A percentile compares a stretch with the other conserved stretches of the same genome.
These are phyloP conservation scores for Eimeria mitis DNA, from an alignment of 169 alveolate genomes.

Conservation along the genomic window DNA sequence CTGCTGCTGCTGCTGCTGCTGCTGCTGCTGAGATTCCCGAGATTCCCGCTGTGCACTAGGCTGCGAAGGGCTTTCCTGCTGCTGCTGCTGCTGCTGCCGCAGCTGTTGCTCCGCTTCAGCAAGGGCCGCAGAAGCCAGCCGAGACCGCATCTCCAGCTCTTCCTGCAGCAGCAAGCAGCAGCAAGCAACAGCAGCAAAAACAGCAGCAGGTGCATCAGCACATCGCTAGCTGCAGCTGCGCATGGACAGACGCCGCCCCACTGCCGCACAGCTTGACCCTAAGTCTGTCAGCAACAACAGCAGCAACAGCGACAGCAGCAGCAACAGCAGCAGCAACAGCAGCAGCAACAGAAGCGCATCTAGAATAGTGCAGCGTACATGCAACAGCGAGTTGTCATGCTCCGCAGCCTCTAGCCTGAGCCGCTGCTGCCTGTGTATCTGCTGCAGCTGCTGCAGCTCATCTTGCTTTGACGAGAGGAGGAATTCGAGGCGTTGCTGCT, in stretches of 20 bases:
- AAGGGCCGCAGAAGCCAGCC: conserved; percentile 64
- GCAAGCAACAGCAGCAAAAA: background rate
- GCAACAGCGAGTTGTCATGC: conserved; percentile 56
- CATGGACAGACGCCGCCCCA: background rate
- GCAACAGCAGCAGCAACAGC: background rate
- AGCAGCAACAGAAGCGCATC: background rate
- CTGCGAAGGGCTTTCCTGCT: background rate
- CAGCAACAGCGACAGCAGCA: no score
- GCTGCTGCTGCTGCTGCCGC: conserved; percentile 62
- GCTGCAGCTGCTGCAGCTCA: conserved; percentile 71
- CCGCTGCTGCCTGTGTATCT: conserved; percentile 64
- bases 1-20: no score
- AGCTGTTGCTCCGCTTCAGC: conserved; percentile 63
- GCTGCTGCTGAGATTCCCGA: no score
- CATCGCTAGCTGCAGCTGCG: background rate
- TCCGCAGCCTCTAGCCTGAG: conserved; percentile 45
- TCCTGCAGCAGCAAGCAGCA: conserved; percentile 55
- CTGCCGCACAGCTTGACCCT: background rate
- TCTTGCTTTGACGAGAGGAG: conserved; percentile 57
- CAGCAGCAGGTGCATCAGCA: background rate
- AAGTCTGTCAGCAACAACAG: no score
- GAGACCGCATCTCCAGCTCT: conserved; percentile 68
- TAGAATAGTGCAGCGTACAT: background rate
- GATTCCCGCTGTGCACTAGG: background rate
- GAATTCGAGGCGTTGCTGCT: conserved; percentile 58